Base-by-base conservation (phyloP, 495 filamentous ascomycete genomes). In the Aspergillus mulundensis region DNA sequence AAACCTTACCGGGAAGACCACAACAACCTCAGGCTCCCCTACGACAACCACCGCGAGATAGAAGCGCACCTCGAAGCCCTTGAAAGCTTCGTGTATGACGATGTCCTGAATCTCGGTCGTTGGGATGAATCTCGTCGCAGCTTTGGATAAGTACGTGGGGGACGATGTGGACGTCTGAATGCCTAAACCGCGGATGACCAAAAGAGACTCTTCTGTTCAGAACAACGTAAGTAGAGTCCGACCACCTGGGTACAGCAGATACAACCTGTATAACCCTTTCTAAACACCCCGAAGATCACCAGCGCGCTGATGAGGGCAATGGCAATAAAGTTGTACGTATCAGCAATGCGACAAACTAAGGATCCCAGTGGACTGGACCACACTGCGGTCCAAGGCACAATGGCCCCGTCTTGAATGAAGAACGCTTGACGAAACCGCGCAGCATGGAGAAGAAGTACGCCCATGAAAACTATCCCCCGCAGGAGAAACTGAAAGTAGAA, bases 51-150 rank as follows among this genome's bases (percentile, higher is more conserved):
- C 88, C 10, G 87, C 84, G 14, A 99, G 75, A 69, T 96, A 96
- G 67, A 90, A 95, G 51, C 87, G 76, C 45, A 97, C 93, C 70
- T 91, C 90, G 66, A 96, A 95, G 39, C 94, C 93, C 56, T 83
- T 83, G 72, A 97, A 97, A 30, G 93, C 94, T 70, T 99, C 94
- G 69, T 97, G 90, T 43, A 99, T 88, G 53, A 96, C 81, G 54
- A 97, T 86, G 71, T 97, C 94, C 52, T 88, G 86, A 39, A 97
- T 95, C 66, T 88, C 83, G 2, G 84, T 88, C 1, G 94, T 96
- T 5, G 95, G 94, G 28, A 99, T 97, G 66, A 97, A 99, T 54
- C 92, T 77, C 51, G 91, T 91, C 14, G 81, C 77, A n/a, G 81
- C 72, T 4, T 79, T 80, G 16, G 79, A 77, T 14, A 91, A 80